phyloP scores from a whole-genome alignment of 257 asterid genomes.

The Solanum chilense region DNA sequence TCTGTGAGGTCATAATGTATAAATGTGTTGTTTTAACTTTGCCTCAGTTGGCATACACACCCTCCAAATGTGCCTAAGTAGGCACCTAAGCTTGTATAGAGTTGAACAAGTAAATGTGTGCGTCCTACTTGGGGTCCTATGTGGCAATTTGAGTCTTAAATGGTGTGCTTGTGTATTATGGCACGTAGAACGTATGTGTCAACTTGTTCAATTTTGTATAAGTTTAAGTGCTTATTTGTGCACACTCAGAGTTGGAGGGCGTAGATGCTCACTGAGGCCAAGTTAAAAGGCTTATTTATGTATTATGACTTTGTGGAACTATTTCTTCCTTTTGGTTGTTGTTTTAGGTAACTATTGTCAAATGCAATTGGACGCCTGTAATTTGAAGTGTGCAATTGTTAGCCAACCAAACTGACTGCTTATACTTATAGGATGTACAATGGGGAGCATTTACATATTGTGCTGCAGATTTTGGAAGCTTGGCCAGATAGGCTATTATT shows the following conservation, averaged over 20 bases:
- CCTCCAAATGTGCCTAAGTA: not conserved
- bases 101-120: no score
- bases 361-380: not conserved
- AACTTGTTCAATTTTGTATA: not conserved
- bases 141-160: not conserved
- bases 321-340: not conserved
- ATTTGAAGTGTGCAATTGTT: not conserved
- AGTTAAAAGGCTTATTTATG: not conserved
- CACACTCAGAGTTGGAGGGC: not conserved
- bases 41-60: not conserved
- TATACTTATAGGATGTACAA: not conserved
- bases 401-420: not conserved
- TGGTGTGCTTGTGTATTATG: not conserved
- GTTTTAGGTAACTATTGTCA: not conserved
- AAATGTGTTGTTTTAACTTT: not conserved
- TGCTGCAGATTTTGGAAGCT: not conserved
- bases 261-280: not conserved
- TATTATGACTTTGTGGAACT: not conserved
- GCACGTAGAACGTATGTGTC: not conserved
- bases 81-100: not conserved
- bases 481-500: not conserved
- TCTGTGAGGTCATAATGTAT: not conserved
- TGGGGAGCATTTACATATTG: not conserved
- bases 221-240: not conserved
- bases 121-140: not conserved